Base-by-base conservation (phyloP, 2,329 filamentous ascomycete genomes). In the Celoporthe dispersa region DNA sequence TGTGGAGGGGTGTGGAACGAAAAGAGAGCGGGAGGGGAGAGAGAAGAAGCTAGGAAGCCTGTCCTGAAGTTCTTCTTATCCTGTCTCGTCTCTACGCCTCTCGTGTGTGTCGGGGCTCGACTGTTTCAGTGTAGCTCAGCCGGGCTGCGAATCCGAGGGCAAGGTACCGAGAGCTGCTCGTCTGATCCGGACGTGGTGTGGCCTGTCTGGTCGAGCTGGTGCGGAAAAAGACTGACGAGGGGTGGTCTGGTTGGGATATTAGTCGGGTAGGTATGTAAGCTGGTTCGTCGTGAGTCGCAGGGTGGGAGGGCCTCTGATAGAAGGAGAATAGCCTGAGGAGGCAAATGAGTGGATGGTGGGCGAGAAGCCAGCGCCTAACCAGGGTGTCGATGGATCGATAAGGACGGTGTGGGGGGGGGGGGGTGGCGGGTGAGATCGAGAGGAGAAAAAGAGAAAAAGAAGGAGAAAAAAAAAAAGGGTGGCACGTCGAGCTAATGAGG, bases 281-380 rank as follows among this genome's bases (percentile, higher is more conserved):
- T 66, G 33, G 33, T 55, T 35, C 33, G 37, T 31, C n/a, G 19
- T 9, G 22, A 25, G 51, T 35, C 31, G 37, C 25, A 67, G 37
- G n/a, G 51, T 59, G 51, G 64, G 37, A 48, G 59, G 64, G 61
- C 51, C 44, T 68, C 64, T 68, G 39, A 51, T 70, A 19, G 66
- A 48, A 66, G 28, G 62, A 68, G 37, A 67, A 51, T 33, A 48
- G n/a, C 39, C 37, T n/a, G 66, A 39, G 61, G 61, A 68, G 57
- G 67, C 65, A 73, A 74, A 74, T 73, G 73, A 75, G 74, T 77
- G 75, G 75, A 75, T 72, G 72, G 64, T 74, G 68, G 73, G 75
- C 71, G 72, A 75, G 70, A 73, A 73, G 72, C 75, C 75, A 75
- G 75, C 75, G 75, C 74, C 75, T 76, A 76, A 72, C 66, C 65